These are phyloP conservation scores for Mucor circinelloides DNA, from an alignment of 371 early-diverging fungal species.

Conservation along the genomic window DNA sequence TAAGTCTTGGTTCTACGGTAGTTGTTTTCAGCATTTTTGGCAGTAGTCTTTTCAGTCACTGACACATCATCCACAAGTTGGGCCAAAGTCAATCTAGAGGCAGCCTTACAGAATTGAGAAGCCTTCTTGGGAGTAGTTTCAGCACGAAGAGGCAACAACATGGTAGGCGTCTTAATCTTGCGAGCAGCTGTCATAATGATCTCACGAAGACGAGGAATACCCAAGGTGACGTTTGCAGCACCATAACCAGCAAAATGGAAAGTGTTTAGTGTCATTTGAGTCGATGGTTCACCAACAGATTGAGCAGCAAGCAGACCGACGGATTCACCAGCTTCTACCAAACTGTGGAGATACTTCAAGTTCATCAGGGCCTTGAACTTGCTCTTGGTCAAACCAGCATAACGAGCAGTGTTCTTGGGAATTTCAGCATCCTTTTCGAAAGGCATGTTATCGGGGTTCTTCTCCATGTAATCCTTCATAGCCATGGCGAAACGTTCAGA, in stretches of 20 bases:
- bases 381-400: constrained; percentile 54
- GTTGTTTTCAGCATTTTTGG: constrained; percentile 51
- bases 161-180: constrained; percentile 93
- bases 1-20: constrained; percentile 70
- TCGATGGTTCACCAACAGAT: constrained; percentile 99
- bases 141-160: constrained; percentile 82
- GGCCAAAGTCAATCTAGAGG: constrained; percentile 72
- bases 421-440: constrained; percentile 53
- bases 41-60: constrained; percentile 65
- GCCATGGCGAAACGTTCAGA: constrained; percentile 82
- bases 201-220: constrained; percentile 99
- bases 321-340: constrained; percentile 98
- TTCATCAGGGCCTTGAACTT: constrained; percentile 92
- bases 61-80: constrained; percentile 84
- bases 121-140: constrained; percentile 65
- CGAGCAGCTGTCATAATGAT: constrained; percentile 99
- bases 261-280: constrained; percentile 99
- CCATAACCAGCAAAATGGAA: constrained; percentile 99
- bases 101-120: constrained; percentile 62
- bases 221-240: constrained; percentile 99
- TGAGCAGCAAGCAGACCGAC: constrained; percentile 99
- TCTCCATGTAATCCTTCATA: constrained; percentile 71
- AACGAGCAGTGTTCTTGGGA: constrained; percentile 62
- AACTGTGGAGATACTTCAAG: constrained; percentile 90
- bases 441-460: constrained; percentile 65